Base-by-base conservation (phyloP, 495 filamentous ascomycete species). In the Pseudoneurospora amorphoporcata region DNA sequence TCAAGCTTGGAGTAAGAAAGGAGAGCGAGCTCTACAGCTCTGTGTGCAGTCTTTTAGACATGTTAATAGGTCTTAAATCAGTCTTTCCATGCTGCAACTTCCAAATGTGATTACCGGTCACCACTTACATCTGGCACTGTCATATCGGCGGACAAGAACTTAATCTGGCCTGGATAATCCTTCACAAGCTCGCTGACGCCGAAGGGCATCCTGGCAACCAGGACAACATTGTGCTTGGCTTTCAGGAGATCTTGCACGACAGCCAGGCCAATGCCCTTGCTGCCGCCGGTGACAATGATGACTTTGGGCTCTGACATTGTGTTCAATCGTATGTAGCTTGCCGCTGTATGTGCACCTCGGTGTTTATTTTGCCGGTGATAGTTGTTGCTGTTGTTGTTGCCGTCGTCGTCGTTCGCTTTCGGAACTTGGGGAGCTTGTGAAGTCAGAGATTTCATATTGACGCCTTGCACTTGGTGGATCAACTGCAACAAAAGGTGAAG, bases 201-300 rank as follows among this genome's bases (percentile, higher is more conserved):
- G 41, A 86, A 85, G 53, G 86, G 79, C 73, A 86, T 92, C 72
- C 95, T 90, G 16, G 95, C 91, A 39, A 95, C 84, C 6, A 93
- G 83, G 47, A 97, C 88, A 23, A 97, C 85, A 68, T 91, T 92
- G 83, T 93, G 88, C 0, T 84, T 83, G 10, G 86, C 79, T n/a
- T 84, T 74, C 70, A 98, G 87, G 41, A 99, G 88, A 76, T 88
- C 86, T 74, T 91, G 84, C 39, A 92, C 87, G 37, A 95, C 88
- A 10, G 93, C 93, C 32, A 92, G 87, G 68, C 95, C 95, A 73
- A 98, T 92, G 42, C 95, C 95, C 16, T 88, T 87, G 71, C 89
- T 90, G 17, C 88, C 80, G 17, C 92, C 92, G 4, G 91, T 93
- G 39, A 94, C 85, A 61, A 94, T 85, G 74, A 92, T 84, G 23